Evolutionary conservation across 805 yeast genomes (phyloP), one percentile per base, ranked within the genome.

Genomic region (Suhomyces kilbournensis): DNA sequence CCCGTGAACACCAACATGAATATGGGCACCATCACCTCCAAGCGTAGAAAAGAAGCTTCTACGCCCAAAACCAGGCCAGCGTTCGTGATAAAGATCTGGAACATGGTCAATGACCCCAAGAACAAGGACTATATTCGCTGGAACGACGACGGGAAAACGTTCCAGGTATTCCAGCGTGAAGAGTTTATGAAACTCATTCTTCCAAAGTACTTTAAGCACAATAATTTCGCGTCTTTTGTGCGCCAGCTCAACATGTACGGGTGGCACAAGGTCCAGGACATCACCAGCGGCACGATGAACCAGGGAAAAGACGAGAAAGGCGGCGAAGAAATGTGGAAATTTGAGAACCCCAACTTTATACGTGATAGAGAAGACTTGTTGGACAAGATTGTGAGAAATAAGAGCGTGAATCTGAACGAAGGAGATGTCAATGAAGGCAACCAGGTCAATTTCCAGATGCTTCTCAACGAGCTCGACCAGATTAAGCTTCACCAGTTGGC

Each of bases 201-300:
- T 56, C 99, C 99, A 4, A 85, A 85, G 63, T 94, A 90, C 72
- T 94, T 92, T 77, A 94, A 94, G 68, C 99, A 94, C 71, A 86
- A 89, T 55, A 93, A 94, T 67, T 92, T 94, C 71, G 96, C 98
- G 19, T 85, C 94, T 30, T 94, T 94, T 77, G 98, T 94, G 14
- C 83, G 99, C 56, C 99, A 93, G 67, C 77, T 93, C 62, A 93
- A 93, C 71, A 93, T 94, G 99, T 94, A 94, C 67, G 99, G 99
- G 9, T 94, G 97, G 97, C 98, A 92, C 74, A 94, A 94, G 70
- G 94, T 94, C 3, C 99, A 94, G 70, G 98, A 94, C 69, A 83
- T 92, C 20, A 88, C 74, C 52, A 80, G 87, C 23, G 97, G 96
- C 2, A 80, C 92, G 4, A 70, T 84, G 53, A 77, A 60, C 46